Conservation (phyloP, 768 basidiomycete genomes). For the Pisolithus tinctorius region DNA sequence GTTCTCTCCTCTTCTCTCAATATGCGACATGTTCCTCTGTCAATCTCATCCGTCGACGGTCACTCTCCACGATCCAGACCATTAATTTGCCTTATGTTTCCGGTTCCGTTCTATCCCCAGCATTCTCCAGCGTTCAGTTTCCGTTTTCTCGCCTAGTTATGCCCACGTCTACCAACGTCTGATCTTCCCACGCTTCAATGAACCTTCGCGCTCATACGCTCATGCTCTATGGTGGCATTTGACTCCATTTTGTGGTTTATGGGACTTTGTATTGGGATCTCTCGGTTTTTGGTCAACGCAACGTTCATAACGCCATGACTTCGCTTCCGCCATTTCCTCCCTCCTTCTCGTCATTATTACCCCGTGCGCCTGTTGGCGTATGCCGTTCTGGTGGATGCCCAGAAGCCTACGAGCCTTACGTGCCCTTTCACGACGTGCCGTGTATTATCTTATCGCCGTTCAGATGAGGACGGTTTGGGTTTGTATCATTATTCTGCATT, state of each 20-base stretch:
- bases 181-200: too few species aligned
- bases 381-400: slow-evolving; percentile 7
- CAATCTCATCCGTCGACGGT: slow-evolving; percentile 14
- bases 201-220: slow-evolving; percentile 6
- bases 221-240: slow-evolving; percentile 7
- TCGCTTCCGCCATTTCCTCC: slow-evolving; percentile 1
- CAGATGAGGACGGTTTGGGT: slow-evolving; percentile 11
- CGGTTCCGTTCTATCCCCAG: background rate
- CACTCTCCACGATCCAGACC: slow-evolving; percentile 18
- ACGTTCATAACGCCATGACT: slow-evolving; percentile 2
- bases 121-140: slow-evolving; percentile 8
- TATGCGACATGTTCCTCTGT: slow-evolving; percentile 12
- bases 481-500: slow-evolving; percentile 33
- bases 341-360: slow-evolving; percentile 2
- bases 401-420: slow-evolving; percentile 18
- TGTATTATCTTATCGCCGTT: slow-evolving; percentile 24
- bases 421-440: slow-evolving; percentile 18
- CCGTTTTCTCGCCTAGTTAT: slow-evolving; percentile 13
- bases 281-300: too few species aligned
- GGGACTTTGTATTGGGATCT: too few species aligned
- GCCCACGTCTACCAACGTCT: slow-evolving; percentile 5
- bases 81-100: slow-evolving; percentile 4
- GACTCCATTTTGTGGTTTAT: too few species aligned
- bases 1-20: slow-evolving; percentile 17
- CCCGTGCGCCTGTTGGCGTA: slow-evolving; percentile 1